phyloP scores from a whole-genome alignment of 768 basidiomycete species.

The Pholiota molesta region DNA sequence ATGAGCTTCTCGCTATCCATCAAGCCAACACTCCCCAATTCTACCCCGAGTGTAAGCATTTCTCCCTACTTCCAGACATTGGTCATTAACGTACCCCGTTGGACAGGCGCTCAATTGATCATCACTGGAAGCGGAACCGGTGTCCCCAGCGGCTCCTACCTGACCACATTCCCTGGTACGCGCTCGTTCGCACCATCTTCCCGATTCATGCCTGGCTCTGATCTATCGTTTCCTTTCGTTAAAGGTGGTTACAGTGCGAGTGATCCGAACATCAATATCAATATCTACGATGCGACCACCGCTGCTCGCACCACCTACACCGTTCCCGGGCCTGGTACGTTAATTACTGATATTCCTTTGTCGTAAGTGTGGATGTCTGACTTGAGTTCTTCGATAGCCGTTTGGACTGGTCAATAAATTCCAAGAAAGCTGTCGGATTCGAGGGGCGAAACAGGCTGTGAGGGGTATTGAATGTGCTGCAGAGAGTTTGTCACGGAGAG shows the following conservation, averaged over 20 bases:
- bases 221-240: neutral
- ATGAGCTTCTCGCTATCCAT: slow-evolving; percentile 41
- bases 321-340: slow-evolving; percentile 36
- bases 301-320: slow-evolving; percentile 34
- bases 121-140: slow-evolving; percentile 39
- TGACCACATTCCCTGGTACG: slow-evolving; percentile 38
- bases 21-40: slow-evolving; percentile 42
- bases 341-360: neutral
- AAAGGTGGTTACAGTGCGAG: slow-evolving; percentile 33
- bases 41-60: slow-evolving; percentile 38
- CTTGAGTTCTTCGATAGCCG: slow-evolving; percentile 18
- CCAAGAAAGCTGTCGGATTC: neutral
- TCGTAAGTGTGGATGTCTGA: neutral
- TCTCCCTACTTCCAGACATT: too few relatives aligned
- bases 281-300: slow-evolving; percentile 38
- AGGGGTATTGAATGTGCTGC: neutral
- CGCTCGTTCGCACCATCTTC: neutral
- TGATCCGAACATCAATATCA: slow-evolving; percentile 39
- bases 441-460: neutral
- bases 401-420: slow-evolving; percentile 27
- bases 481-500: too few relatives aligned
- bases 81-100: neutral
- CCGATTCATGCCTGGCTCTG: neutral
- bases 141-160: slow-evolving; percentile 32
- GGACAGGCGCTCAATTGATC: slow-evolving; percentile 34